phyloP scores from a whole-genome alignment of 257 asterid genomes.

The Lycium ferocissimum region DNA sequence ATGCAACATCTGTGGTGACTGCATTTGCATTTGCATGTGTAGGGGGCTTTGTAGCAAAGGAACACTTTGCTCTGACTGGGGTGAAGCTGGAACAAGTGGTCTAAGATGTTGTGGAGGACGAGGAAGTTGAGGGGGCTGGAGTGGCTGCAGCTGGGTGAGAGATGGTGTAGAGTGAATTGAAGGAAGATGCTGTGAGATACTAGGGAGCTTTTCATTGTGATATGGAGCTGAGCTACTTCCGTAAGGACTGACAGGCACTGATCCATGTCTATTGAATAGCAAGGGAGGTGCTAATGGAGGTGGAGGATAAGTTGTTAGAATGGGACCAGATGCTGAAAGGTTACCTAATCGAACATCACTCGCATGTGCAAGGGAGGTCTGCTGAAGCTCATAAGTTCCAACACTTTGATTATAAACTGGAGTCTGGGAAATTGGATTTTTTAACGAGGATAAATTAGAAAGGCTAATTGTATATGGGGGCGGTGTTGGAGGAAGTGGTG shows the following conservation, averaged over 20 bases:
- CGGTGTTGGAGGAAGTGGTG: constrained; percentile 90
- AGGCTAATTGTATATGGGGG: constrained; percentile 70
- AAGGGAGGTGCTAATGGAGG: constrained; percentile 59
- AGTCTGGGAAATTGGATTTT: constrained; percentile 59
- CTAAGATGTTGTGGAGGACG: constrained; percentile 82
- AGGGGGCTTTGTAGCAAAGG: constrained; percentile 60
- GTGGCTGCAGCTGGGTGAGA: constrained; percentile 76
- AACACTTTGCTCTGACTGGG: constrained; percentile 71
- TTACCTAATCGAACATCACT: constrained; percentile 47
- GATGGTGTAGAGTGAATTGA: constrained; percentile 57
- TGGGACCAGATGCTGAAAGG: constrained; percentile 46
- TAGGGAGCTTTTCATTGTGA: constrained; percentile 62
- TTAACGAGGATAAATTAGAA: constrained; percentile 48
- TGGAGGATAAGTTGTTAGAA: constrained; percentile 60
- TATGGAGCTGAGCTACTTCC: constrained; percentile 63
- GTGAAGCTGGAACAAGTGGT: constrained; percentile 73
- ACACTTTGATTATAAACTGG: constrained; percentile 55
- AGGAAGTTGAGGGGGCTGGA: constrained; percentile 93
- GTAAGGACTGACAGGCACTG: constrained; percentile 57
- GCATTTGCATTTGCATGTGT: constrained; percentile 53
- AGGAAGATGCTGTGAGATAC: constrained; percentile 60
- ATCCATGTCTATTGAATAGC: constrained; percentile 64
- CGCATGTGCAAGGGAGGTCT: constrained; percentile 45
- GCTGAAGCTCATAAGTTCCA: constrained; percentile 63
- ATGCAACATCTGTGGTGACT: constrained; percentile 48